Evolutionary conservation across 1,284 basidiomycete species (phyloP).

Genomic region (Cutaneotrichosporon spelunceum): DNA sequence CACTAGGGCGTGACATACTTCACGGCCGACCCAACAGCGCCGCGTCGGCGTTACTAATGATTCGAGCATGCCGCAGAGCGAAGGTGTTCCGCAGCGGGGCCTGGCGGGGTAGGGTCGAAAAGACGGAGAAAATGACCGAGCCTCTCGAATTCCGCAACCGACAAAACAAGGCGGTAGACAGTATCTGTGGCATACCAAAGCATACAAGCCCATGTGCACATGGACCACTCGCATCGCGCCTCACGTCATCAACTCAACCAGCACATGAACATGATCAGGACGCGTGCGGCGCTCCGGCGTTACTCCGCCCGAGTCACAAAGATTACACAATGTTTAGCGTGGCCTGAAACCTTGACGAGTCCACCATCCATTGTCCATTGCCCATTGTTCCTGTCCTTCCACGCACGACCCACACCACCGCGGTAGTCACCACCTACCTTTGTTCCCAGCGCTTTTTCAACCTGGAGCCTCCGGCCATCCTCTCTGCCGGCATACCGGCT

Average conservation of each 20-base stretch:
- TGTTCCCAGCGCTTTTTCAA: neutral
- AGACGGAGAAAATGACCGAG: neutral
- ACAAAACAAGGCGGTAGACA: too few relatives aligned
- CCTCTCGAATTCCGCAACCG: too few relatives aligned
- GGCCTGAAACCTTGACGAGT: neutral
- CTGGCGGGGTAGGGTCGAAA: neutral
- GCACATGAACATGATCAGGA: neutral
- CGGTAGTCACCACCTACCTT: conserved; percentile 3
- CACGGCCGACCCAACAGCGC: conserved; percentile 41
- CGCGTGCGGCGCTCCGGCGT: neutral
- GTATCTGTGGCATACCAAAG: too few relatives aligned
- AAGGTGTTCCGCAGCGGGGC: neutral
- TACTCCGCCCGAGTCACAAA: neutral
- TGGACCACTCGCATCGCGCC: neutral
- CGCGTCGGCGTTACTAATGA: conserved; percentile 27
- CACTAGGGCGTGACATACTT: conserved; percentile 44
- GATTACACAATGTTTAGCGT: neutral
- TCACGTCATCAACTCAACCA: neutral
- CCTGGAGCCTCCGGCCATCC: neutral
- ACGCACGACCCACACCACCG: neutral
- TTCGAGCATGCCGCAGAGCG: neutral
- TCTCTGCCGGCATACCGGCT: neutral
- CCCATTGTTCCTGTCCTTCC: conserved; percentile 5
- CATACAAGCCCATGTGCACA: neutral
- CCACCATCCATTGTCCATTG: neutral